These are phyloP conservation scores for Entomortierella beljakovae DNA, from an alignment of 192 early-diverging fungal species.

Conservation along the genomic window DNA sequence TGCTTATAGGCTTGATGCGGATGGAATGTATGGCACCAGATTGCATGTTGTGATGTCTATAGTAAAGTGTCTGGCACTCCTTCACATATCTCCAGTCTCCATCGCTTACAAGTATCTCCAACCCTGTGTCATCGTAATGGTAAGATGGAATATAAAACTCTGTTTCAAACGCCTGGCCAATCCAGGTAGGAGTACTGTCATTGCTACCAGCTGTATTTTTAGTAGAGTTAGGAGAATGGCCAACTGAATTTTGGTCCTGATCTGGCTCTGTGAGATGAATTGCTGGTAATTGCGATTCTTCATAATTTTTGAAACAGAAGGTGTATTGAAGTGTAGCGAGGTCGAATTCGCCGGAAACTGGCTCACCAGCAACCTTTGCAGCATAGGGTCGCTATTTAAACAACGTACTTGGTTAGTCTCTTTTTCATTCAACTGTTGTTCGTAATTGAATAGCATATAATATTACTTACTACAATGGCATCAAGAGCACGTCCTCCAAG, in stretches of 20 bases:
- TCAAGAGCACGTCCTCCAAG: constrained; percentile 51
- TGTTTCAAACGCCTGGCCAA: constrained; percentile 55
- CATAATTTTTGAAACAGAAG: constrained; percentile 65
- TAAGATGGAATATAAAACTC: constrained; percentile 83
- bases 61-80: constrained; percentile 77
- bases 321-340: constrained; percentile 69
- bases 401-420: neutral
- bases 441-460: neutral
- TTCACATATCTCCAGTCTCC: constrained; percentile 79
- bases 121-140: constrained; percentile 67
- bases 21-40: constrained; percentile 42
- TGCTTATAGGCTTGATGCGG: constrained; percentile 24
- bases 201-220: neutral
- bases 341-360: constrained; percentile 69
- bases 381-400: constrained; percentile 78
- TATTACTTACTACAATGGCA: constrained; percentile 60
- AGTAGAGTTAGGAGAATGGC: neutral
- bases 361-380: constrained; percentile 78
- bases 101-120: constrained; percentile 73
- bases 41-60: constrained; percentile 46
- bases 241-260: neutral
- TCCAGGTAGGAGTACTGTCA: constrained; percentile 5
- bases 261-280: constrained; percentile 36
- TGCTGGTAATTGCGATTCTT: constrained; percentile 38
- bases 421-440: neutral